phyloP scores from a whole-genome alignment of 345 rosid genomes.

The Salix udensis region DNA sequence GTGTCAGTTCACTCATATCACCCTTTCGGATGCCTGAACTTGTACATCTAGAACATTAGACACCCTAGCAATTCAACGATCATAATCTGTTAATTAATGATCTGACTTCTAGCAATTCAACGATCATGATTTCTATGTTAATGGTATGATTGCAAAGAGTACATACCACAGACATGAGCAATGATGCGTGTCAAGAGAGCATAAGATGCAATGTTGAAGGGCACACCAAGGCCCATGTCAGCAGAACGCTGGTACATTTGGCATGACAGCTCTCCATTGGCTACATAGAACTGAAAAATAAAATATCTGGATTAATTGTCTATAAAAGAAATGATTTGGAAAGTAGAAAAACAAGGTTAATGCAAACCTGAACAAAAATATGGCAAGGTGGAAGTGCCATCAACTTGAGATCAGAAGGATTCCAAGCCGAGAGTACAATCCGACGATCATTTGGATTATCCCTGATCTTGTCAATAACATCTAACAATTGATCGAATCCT shows the following conservation, averaged over 20 bases:
- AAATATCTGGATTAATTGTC: constrained; percentile 1
- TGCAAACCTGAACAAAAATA: constrained; percentile 88
- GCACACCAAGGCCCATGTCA: constrained; percentile 97
- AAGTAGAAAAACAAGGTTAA: not conserved
- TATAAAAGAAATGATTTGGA: not conserved
- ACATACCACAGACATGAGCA: constrained; percentile 90
- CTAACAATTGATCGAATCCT: constrained; percentile 92
- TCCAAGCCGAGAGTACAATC: constrained; percentile 93
- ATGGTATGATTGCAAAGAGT: not conserved
- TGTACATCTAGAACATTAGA: not conserved
- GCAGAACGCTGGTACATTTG: constrained; percentile 99
- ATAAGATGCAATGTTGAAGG: constrained; percentile 93
- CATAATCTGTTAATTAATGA: not conserved
- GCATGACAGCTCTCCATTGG: constrained; percentile 87
- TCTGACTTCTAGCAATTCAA: too few species aligned
- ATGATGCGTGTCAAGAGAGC: constrained; percentile 85
- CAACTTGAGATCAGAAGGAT: constrained; percentile 84
- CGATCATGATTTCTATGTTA: not conserved
- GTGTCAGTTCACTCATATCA: not conserved
- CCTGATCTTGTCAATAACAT: constrained; percentile 89
- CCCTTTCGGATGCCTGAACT: not conserved
- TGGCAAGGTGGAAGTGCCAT: constrained; percentile 99
- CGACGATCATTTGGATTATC: constrained; percentile 85
- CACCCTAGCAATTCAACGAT: not conserved
- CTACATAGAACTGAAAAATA: constrained; percentile 68